phyloP scores from a whole-genome alignment of 257 asterid species.

The Oldenlandia corymbosa region DNA sequence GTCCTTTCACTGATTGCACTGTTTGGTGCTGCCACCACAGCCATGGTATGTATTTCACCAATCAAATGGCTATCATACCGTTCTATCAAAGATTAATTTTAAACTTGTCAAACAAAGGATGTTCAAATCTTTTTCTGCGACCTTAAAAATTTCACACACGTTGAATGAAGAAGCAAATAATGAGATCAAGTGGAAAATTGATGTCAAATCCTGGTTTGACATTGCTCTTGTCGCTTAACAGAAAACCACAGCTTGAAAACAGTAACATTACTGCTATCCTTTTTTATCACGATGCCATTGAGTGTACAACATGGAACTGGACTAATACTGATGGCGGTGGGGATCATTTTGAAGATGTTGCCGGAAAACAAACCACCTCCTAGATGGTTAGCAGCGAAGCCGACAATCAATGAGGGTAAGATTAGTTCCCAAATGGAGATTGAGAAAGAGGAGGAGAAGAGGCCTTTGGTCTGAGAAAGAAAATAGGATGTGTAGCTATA shows the following conservation, averaged over 20 bases:
- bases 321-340: slow-evolving; percentile 64
- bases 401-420: slow-evolving; percentile 20
- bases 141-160: too few relatives aligned
- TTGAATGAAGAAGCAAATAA: too few relatives aligned
- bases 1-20: slow-evolving; percentile 89
- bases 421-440: slow-evolving; percentile 34
- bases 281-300: slow-evolving; percentile 81
- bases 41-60: slow-evolving; percentile 52
- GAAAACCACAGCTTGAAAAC: slow-evolving; percentile 98
- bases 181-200: background rate
- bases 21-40: slow-evolving; percentile 94
- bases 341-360: slow-evolving; percentile 73
- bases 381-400: slow-evolving; percentile 17
- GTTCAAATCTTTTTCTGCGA: too few relatives aligned
- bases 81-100: too few relatives aligned
- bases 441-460: slow-evolving; percentile 56
- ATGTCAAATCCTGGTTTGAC: background rate
- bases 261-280: slow-evolving; percentile 71
- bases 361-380: slow-evolving; percentile 52
- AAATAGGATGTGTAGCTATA: background rate
- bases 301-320: slow-evolving; percentile 81
- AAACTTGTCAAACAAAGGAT: too few relatives aligned
- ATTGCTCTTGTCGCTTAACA: slow-evolving; percentile 19
- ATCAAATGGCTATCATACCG: too few relatives aligned
- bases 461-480: slow-evolving; percentile 74